A percentile compares a stretch with the other conserved stretches of the same genome.
Conservation (phyloP, 2,329 filamentous ascomycete genomes). For the Apiospora malaysiana region DNA sequence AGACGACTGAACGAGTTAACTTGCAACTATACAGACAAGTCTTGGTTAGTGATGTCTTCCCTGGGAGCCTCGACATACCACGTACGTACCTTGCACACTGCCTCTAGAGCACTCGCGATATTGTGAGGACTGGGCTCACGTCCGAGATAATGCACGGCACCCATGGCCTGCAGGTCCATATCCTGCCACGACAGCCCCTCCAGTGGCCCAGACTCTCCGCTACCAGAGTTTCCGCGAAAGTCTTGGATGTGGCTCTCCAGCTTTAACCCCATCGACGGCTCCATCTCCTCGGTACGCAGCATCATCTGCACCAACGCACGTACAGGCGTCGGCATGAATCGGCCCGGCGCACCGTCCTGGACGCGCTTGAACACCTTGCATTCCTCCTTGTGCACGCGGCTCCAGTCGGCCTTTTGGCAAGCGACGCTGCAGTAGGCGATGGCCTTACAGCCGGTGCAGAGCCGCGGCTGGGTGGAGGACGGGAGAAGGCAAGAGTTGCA, state of each 20-base stretch:
- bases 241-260: conserved; percentile 55
- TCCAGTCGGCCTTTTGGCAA: conserved; percentile 64
- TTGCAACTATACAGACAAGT: conserved; percentile 53
- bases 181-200: conserved; percentile 47
- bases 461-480: conserved; percentile 33
- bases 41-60: not conserved
- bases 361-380: conserved; percentile 54
- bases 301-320: conserved; percentile 60
- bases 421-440: conserved; percentile 58
- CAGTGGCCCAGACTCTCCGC: conserved; percentile 37
- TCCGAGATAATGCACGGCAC: conserved; percentile 55
- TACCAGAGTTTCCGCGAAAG: conserved; percentile 34
- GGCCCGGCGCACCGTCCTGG: conserved; percentile 40
- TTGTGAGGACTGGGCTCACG: conserved; percentile 43
- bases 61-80: not conserved
- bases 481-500: conserved; percentile 57
- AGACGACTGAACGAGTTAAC: conserved; percentile 66
- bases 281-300: conserved; percentile 42
- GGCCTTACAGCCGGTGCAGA: conserved; percentile 60
- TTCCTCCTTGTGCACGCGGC: conserved; percentile 57
- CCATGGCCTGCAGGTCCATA: conserved; percentile 54
- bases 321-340: conserved; percentile 58
- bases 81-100: conserved; percentile 59
- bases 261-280: conserved; percentile 37
- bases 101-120: conserved; percentile 48